A percentile compares a stretch with the other conserved stretches of the same genome.
phyloP scores from a whole-genome alignment of 2,329 filamentous ascomycete species.

The Aspergillus oerlinghausenensis region DNA sequence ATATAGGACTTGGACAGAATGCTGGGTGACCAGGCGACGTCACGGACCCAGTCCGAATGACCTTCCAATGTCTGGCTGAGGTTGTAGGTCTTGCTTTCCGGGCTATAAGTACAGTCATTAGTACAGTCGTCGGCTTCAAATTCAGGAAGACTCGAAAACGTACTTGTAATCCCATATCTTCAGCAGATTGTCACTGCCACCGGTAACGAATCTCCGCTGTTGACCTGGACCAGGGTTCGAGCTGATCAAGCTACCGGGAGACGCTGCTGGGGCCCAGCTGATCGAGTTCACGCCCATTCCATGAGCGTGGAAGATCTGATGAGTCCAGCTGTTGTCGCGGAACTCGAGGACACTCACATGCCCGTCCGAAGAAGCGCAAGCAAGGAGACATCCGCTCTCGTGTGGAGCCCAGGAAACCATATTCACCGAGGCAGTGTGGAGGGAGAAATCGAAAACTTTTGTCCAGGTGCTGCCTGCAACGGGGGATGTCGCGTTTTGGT shows the following conservation, averaged over 20 bases:
- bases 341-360: constrained; percentile 93
- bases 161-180: constrained; percentile 86
- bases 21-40: constrained; percentile 95
- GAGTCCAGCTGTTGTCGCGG: constrained; percentile 89
- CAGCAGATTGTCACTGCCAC: constrained; percentile 86
- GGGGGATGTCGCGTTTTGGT: constrained; percentile 34
- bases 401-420: constrained; percentile 97
- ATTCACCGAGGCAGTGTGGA: constrained; percentile 95
- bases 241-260: constrained; percentile 79
- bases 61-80: constrained; percentile 60
- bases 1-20: constrained; percentile 96
- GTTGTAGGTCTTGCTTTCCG: constrained; percentile 50
- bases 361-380: constrained; percentile 90
- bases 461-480: constrained; percentile 61
- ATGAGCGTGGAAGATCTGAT: constrained; percentile 86
- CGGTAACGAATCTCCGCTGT: constrained; percentile 84
- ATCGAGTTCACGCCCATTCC: constrained; percentile 93
- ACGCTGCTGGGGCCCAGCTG: constrained; percentile 84
- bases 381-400: constrained; percentile 88
- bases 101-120: constrained; percentile 27
- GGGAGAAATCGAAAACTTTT: constrained; percentile 84
- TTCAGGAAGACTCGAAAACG: constrained; percentile 12
- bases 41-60: constrained; percentile 93
- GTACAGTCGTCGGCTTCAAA: not conserved
- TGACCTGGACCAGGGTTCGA: constrained; percentile 59